Evolutionary conservation across 1,284 basidiomycete genomes (phyloP), one percentile per base, ranked within the genome.

Genomic region (Marasmius fiardii): DNA sequence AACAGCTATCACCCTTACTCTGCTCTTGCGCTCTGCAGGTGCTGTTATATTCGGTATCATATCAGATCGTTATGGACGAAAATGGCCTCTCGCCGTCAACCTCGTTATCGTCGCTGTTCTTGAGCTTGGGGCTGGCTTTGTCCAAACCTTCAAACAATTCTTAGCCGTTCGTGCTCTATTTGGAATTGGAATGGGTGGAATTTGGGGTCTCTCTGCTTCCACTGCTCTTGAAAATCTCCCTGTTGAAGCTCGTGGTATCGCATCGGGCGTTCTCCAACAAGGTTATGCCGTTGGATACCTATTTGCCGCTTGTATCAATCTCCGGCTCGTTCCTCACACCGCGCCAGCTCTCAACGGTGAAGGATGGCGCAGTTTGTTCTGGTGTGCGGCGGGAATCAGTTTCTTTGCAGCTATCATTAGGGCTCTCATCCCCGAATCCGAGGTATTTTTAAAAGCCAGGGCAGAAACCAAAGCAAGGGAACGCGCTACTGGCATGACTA

Each of bases 161-260:
- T 81, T 92, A 43, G 88, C 77, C 18, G 71, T 91, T 5, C 82
- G 92, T 26, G 83, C 88, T 3, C 74, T 93, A 44, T 94, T 94
- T 64, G 92, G 92, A 62, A 81, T 95, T 53, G 88, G 85, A 5
- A 97, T 97, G 94, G 93, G 88, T 45, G 88, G 89, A 0, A 81
- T 92, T 43, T 92, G 90, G 90, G 89, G 89, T n/a, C 74, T 90
- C 20, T 77, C 88, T 0, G 76, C 86, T 1, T 77, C 88, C 0
- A 92, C 88, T 0, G 88, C 90, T 0, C 83, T 98, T 12, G 96
- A 98, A 69, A 95, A 93, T 69, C 80, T 98, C 23, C 95, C 95
- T 0, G 84, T 90, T 26, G 89, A 91, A 59, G 80, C 86, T 2
- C 88, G 96, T 68, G 96, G 96, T 37, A 73, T 98, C 2, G 88